Evolutionary conservation across 495 filamentous ascomycete species (phyloP).

Genomic region (Aspergillus cavernicola): DNA sequence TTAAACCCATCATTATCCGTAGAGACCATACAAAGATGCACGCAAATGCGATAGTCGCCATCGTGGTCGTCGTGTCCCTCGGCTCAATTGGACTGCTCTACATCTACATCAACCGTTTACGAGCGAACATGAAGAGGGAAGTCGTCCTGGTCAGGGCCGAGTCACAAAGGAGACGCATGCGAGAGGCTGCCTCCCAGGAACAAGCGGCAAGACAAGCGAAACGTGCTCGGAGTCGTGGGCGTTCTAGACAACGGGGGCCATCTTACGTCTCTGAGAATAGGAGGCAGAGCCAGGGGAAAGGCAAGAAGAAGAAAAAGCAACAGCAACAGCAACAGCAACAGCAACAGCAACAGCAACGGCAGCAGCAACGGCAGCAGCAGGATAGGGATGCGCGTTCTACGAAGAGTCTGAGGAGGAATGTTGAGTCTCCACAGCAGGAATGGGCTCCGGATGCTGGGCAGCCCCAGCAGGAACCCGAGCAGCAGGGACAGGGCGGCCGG

Average conservation of each 20-base stretch:
- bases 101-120: neutral
- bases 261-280: neutral
- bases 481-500: neutral
- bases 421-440: neutral
- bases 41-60: conserved; percentile 6
- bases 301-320: neutral
- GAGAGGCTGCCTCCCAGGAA: neutral
- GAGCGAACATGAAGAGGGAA: neutral
- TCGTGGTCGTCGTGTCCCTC: conserved; percentile 7
- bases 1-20: neutral
- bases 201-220: neutral
- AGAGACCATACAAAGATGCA: neutral
- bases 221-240: neutral
- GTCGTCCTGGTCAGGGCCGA: neutral
- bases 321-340: neutral
- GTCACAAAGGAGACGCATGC: neutral
- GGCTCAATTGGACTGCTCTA: conserved; percentile 1
- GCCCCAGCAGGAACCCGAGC: neutral
- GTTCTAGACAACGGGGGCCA: neutral
- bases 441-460: neutral
- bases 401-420: neutral
- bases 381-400: neutral
- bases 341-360: neutral
- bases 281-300: neutral
- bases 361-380: neutral